Evolutionary conservation across 2,329 filamentous ascomycete genomes (phyloP), one percentile per base, ranked within the genome.

Genomic region (Calycina herbarum): DNA sequence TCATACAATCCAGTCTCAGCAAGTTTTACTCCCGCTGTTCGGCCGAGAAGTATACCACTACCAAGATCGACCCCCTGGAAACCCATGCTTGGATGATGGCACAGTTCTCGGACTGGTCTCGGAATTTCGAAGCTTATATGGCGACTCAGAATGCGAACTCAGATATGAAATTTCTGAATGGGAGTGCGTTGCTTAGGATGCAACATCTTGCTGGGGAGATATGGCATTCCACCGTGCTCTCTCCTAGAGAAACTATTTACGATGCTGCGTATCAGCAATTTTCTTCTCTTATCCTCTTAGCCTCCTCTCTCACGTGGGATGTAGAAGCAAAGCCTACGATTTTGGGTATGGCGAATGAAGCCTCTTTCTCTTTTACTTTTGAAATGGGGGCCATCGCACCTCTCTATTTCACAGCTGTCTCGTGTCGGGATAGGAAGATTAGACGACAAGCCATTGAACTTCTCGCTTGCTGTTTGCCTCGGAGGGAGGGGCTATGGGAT

Each of bases 361-460:
- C 8, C 2, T 20, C 48, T 54, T 57, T 57, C 13, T 31, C 29
- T 17, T 57, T 57, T 57, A 57, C 56, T 6, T 57, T 57, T 33
- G 56, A 57, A 17, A 57, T 57, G 56, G 56, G 56, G 20, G 56
- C 20, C 7, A 57, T 57, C 13, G 56, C 56, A 17, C 56, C 56
- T 13, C 56, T 57, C 5, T 57, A 57, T 31, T 57, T 57, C 10
- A 33, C 56, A 2, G 56, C 56, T 11, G 15, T 57, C 4, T 11
- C 11, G 6, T 57, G 56, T 57, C 56, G 56, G 56, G 15, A 57
- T 57, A 20, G 24, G 20, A 29, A 29, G 15, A 13, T 57, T 7
- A 20, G 56, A 13, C 24, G 56, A 17, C 8, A 57, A 3, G 56
- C 56, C 6, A 27, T 57, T 29, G 8, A 5, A 2, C 56, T 57